These are phyloP conservation scores for Pleurotus ostreatus DNA, from an alignment of 768 basidiomycete genomes.

Conservation along the genomic window DNA sequence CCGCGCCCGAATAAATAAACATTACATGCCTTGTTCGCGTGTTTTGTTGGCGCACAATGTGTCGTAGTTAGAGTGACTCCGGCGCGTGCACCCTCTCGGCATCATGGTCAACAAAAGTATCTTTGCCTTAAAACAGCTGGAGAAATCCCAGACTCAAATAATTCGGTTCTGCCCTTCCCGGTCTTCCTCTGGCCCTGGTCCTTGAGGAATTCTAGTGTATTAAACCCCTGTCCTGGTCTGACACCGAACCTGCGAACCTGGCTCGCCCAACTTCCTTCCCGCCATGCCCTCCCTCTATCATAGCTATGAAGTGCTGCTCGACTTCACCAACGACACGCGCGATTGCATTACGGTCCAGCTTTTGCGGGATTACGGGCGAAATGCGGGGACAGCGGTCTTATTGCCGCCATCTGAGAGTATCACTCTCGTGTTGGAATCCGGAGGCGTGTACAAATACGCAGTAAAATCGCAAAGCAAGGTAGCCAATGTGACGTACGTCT, in stretches of 20 bases:
- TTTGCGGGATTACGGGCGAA: conserved; percentile 58
- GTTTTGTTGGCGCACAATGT: conserved; percentile 8
- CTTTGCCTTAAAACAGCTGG: conserved; percentile 3
- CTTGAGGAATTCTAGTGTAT: conserved; percentile 9
- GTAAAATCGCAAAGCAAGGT: conserved; percentile 63
- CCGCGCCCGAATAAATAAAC: no score
- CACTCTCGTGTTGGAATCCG: conserved; percentile 66
- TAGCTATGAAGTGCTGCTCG: conserved; percentile 62
- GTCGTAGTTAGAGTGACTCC: neutral
- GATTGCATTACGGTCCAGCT: conserved; percentile 63
- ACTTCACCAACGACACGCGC: conserved; percentile 66
- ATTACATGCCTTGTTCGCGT: neutral
- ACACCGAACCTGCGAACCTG: conserved; percentile 16
- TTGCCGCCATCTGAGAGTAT: conserved; percentile 61
- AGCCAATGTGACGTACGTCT: conserved; percentile 63
- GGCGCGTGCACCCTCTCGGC: neutral
- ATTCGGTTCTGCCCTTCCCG: conserved; percentile 11
- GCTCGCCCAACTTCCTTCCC: conserved; percentile 14
- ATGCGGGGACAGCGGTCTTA: conserved; percentile 48
- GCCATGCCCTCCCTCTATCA: conserved; percentile 59
- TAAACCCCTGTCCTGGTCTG: conserved; percentile 26
- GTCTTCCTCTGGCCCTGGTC: conserved; percentile 16
- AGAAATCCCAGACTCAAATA: neutral
- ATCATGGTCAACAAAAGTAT: neutral
- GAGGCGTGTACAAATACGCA: conserved; percentile 64